Conservation (phyloP, 148 eudicot species). For the Bassia scoparia region DNA sequence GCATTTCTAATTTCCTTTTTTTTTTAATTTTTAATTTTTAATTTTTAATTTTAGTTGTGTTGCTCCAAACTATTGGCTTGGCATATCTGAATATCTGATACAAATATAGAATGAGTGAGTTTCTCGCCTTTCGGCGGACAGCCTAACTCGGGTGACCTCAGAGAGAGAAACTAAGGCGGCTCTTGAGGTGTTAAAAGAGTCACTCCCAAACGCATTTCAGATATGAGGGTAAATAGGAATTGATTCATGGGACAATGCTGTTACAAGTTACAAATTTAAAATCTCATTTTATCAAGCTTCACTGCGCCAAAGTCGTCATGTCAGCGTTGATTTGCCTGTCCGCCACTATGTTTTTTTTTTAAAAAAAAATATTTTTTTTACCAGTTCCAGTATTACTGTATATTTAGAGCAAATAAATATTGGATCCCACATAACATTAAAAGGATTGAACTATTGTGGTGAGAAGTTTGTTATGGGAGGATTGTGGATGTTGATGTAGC, state of each 20-base stretch:
- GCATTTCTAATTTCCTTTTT: not conserved
- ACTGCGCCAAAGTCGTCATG: too few relatives aligned
- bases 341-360: too few relatives aligned
- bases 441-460: too few relatives aligned
- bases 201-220: not conserved
- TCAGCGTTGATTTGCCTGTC: conserved; percentile 8
- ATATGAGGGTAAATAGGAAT: not conserved
- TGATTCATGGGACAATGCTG: too few relatives aligned
- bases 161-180: not conserved
- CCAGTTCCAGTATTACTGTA: too few relatives aligned
- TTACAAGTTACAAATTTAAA: not conserved
- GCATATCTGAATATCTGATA: not conserved
- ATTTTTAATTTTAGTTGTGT: too few relatives aligned
- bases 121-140: conserved; percentile 20
- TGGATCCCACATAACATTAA: too few relatives aligned
- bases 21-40: too few relatives aligned
- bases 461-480: too few relatives aligned
- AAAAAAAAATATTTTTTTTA: too few relatives aligned
- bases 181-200: conserved; percentile 17
- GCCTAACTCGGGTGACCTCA: conserved; percentile 15
- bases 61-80: conserved; percentile 24
- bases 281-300: not conserved
- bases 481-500: too few relatives aligned
- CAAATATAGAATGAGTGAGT: not conserved
- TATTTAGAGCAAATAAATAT: too few relatives aligned